phyloP scores from a whole-genome alignment of 1,284 basidiomycete species.

The Microbotryum lychnidis-dioicae region DNA sequence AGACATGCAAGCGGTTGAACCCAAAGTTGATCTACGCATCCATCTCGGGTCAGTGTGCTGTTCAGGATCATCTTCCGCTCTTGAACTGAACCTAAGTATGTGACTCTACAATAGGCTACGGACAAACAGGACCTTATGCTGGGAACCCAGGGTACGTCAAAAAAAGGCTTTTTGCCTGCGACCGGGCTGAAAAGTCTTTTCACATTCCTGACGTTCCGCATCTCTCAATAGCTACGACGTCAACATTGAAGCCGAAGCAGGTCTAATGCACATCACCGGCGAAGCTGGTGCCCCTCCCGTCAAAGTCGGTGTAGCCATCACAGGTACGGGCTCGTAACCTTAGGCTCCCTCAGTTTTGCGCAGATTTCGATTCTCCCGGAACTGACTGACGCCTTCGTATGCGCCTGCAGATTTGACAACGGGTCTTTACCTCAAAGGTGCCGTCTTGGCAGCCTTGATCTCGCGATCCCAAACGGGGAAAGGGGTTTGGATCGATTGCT shows the following conservation, averaged over 20 bases:
- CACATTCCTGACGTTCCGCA: neutral
- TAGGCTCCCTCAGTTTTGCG: no score
- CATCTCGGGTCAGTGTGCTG: conserved; percentile 57
- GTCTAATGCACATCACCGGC: conserved; percentile 91
- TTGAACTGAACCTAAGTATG: no score
- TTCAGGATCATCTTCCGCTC: neutral
- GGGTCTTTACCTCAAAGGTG: conserved; percentile 86
- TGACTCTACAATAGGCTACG: conserved; percentile 60
- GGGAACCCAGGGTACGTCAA: conserved; percentile 55
- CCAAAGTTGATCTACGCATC: conserved; percentile 78
- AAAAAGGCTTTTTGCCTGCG: neutral
- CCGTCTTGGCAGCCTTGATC: conserved; percentile 80
- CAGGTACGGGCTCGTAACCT: conserved; percentile 9
- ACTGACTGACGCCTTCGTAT: conserved; percentile 49
- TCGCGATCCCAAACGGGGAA: conserved; percentile 74
- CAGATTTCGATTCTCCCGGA: neutral
- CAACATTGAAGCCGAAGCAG: conserved; percentile 73
- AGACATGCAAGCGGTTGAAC: conserved; percentile 71
- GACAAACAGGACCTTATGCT: conserved; percentile 82
- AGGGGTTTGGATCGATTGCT: conserved; percentile 77
- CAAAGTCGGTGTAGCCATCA: conserved; percentile 48
- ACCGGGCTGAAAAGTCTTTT: no score
- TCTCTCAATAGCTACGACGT: conserved; percentile 59
- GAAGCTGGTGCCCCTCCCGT: conserved; percentile 78
- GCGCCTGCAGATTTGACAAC: conserved; percentile 77